Percentiles rank a stretch among this genome's conserved stretches.
These are phyloP conservation scores for Chlamydomonas eustigma DNA, from an alignment of 139 green algal genomes.

Conservation along the genomic window DNA sequence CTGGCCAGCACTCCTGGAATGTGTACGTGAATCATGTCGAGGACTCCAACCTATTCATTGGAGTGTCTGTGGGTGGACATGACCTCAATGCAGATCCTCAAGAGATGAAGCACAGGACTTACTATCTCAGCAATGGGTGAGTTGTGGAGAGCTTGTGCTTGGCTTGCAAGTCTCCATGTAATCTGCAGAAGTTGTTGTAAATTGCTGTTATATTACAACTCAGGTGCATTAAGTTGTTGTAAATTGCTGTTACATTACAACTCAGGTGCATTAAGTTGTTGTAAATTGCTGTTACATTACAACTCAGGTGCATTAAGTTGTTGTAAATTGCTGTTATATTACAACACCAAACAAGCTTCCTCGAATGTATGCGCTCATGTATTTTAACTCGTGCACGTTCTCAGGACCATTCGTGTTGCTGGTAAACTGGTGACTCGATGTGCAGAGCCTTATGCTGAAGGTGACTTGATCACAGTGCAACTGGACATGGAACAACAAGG, in stretches of 20 bases:
- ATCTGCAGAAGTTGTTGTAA: too few species aligned
- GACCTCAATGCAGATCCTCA: conserved; percentile 61
- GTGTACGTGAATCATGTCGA: conserved; percentile 69
- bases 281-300: too few species aligned
- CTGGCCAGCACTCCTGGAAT: conserved; percentile 55
- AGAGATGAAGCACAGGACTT: conserved; percentile 66
- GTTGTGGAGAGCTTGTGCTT: not conserved
- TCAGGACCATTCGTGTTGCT: conserved; percentile 36
- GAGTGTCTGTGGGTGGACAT: conserved; percentile 52
- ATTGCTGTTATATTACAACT: too few species aligned
- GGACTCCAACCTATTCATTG: conserved; percentile 63
- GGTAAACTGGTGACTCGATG: conserved; percentile 63
- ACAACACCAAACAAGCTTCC: too few species aligned
- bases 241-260: too few species aligned
- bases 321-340: too few species aligned
- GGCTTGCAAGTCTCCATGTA: too few species aligned
- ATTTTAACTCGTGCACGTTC: too few species aligned
- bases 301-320: too few species aligned
- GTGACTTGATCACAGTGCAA: conserved; percentile 54
- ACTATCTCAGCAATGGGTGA: conserved; percentile 56
- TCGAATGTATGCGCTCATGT: too few species aligned
- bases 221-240: too few species aligned
- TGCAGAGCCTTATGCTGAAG: conserved; percentile 59
- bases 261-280: too few species aligned
- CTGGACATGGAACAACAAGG: conserved; percentile 58